These are phyloP conservation scores for Auxenochlorella pyrenoidosa DNA, from an alignment of 139 green algal species.

Conservation along the genomic window DNA sequence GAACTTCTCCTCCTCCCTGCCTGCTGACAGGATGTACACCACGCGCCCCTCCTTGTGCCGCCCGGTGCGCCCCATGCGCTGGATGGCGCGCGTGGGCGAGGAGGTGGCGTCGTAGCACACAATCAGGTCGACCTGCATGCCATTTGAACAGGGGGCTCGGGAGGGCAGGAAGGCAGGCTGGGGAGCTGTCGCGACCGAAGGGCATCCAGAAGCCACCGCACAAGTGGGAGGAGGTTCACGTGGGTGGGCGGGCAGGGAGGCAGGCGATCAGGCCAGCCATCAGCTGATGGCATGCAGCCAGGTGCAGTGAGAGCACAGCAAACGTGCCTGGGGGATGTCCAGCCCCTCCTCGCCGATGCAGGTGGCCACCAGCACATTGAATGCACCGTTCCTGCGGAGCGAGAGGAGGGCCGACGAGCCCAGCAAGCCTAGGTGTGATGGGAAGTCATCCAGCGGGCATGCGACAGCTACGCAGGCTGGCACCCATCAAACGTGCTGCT, in stretches of 20 bases:
- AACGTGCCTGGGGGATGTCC: conserved; percentile 88
- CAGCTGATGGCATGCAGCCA: not conserved
- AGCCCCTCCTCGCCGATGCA: conserved; percentile 97
- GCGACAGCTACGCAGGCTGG: not conserved
- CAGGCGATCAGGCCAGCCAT: not conserved
- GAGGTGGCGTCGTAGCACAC: conserved; percentile 89
- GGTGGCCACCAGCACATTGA: conserved; percentile 92
- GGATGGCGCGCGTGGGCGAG: conserved; percentile 78
- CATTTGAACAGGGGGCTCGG: not conserved
- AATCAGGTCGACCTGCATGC: conserved; percentile 89
- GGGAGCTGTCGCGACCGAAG: not conserved
- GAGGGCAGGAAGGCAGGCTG: not conserved
- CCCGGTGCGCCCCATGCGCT: conserved; percentile 95
- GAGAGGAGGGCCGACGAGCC: not conserved
- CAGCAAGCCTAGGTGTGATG: not conserved
- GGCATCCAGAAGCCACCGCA: not conserved
- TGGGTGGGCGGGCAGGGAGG: no score
- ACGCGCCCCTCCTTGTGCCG: conserved; percentile 84
- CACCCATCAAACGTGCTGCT: not conserved
- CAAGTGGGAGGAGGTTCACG: not conserved
- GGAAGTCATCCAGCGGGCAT: no score
- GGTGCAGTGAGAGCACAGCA: not conserved
- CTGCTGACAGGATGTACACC: conserved; percentile 83
- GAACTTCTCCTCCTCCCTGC: conserved; percentile 76
- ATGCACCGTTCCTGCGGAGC: conserved; percentile 23